Evolutionary conservation across 805 yeast species (phyloP), one percentile per base, ranked within the genome.

Genomic region (Zygotorulaspora sp.): DNA sequence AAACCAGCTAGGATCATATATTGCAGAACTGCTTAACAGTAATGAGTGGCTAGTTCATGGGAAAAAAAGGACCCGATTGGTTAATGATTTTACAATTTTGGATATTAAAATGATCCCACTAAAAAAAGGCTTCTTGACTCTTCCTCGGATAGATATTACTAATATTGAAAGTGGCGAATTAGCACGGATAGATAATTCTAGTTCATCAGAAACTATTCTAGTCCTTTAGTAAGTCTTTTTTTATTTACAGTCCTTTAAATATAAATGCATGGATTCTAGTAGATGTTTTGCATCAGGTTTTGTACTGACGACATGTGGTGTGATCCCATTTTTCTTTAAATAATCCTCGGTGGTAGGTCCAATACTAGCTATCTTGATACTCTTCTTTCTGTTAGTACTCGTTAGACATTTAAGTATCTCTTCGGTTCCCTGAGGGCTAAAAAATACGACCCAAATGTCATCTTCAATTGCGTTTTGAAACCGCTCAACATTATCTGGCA

Each of bases 291-390:
- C 87, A 21, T 79, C 79, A 0, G 97, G 97, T 41, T 77, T 78
- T 4, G 62, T 61, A 3, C 96, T 80, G 3, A 82, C 83, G 1
- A 83, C 74, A 26, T 74, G 63, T 1, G 89, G 85, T 0, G 30
- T 47, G 2, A 90, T 56, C 0, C 77, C 80, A 13, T 74, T 67
- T 1, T 66, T 58, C 4, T 58, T 25, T 29, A 89, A 61, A 51
- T 74, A 87, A 26, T 66, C 69, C 38, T 82, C 77, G 0, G 97
- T 90, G 0, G 97, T 90, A 2, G 97, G 97, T 0, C 97, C 97
- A 41, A 90, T 90, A 3, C 89, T 78, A 0, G 95, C 96, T 11
- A 87, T 63, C 32, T 68, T 71, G 30, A 67, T 58, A 1, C 48
- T 40, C 3, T 40, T 31, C 0, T 35, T 9, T 8, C 26, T 29